Conservation (phyloP, 2,329 filamentous ascomycete genomes). For the Macroventuria anomochaeta region DNA sequence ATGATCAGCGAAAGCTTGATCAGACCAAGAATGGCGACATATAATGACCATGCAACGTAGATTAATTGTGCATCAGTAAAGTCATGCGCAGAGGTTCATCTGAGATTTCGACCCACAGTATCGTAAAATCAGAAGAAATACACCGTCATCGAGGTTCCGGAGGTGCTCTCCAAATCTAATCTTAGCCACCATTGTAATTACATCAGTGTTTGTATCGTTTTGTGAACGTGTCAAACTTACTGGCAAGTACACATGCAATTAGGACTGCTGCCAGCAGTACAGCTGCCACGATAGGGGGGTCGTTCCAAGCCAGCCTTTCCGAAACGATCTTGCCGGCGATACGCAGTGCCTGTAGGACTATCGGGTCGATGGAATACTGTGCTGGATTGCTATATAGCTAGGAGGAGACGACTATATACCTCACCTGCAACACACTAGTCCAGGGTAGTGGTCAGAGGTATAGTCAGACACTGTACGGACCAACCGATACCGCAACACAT, state of each 20-base stretch:
- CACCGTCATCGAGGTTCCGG: slow-evolving; percentile 24
- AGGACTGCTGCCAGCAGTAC: slow-evolving; percentile 6
- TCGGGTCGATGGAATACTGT: too few relatives aligned
- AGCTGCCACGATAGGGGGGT: slow-evolving; percentile 14
- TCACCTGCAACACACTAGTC: too few relatives aligned
- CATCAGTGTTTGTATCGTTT: neutral
- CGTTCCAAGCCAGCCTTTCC: slow-evolving; percentile 18
- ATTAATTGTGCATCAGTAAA: slow-evolving; percentile 10
- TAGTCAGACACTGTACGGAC: too few relatives aligned
- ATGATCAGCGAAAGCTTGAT: slow-evolving; percentile 35
- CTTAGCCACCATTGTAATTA: slow-evolving; percentile 1
- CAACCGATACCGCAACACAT: too few relatives aligned
- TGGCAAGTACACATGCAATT: slow-evolving; percentile 21
- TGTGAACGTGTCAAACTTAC: neutral
- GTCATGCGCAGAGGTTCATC: neutral
- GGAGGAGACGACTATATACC: too few relatives aligned
- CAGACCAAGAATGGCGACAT: slow-evolving; percentile 28
- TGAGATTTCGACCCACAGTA: slow-evolving; percentile 15
- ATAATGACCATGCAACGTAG: slow-evolving; percentile 26
- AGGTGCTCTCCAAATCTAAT: slow-evolving; percentile 31
- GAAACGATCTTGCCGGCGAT: slow-evolving; percentile 16
- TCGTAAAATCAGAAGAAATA: slow-evolving; percentile 20
- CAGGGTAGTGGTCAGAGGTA: too few relatives aligned
- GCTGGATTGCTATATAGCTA: too few relatives aligned
- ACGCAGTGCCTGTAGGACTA: slow-evolving; percentile 1